Percentiles rank a stretch among this genome's conserved stretches.
phyloP scores from a whole-genome alignment of 1,139 yeast species.

The Geotrichum europaeum region DNA sequence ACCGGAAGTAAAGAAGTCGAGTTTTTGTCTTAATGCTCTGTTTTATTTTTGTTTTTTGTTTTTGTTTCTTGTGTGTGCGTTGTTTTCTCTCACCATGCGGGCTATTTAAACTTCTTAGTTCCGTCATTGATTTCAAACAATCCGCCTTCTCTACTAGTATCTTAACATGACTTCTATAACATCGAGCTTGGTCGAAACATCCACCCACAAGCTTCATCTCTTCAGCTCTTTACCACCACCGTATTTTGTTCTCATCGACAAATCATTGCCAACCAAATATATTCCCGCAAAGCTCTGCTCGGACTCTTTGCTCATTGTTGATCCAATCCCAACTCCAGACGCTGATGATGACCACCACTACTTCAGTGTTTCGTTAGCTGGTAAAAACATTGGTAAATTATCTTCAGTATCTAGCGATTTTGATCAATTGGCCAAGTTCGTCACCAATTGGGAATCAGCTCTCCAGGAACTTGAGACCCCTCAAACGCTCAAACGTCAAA shows the following conservation, averaged over 20 bases:
- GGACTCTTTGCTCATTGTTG: not conserved
- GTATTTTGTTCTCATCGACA: slow-evolving; percentile 9
- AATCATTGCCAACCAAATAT: slow-evolving; percentile 8
- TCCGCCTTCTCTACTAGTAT: not conserved
- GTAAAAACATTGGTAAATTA: not conserved
- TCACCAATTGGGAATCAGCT: slow-evolving; percentile 3
- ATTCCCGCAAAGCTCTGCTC: not conserved
- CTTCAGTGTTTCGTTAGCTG: not conserved
- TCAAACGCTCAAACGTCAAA: not conserved
- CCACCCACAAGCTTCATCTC: slow-evolving; percentile 11
- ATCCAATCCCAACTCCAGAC: not conserved
- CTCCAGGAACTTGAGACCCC: not conserved
- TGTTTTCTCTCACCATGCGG: not conserved
- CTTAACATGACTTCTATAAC: not conserved
- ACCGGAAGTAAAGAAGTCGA: too few relatives aligned
- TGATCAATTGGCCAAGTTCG: slow-evolving; percentile 7
- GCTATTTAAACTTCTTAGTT: not conserved
- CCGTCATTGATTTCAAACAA: not conserved
- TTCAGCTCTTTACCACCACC: slow-evolving; percentile 6
- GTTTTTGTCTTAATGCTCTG: too few relatives aligned
- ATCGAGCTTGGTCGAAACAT: slow-evolving; percentile 7
- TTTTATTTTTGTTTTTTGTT: too few relatives aligned
- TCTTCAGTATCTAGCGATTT: not conserved
- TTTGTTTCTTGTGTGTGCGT: not conserved
- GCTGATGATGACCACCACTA: slow-evolving; percentile 1